Evolutionary conservation across 306 rosid species (phyloP), one percentile per base, ranked within the genome.

Genomic region (Fragaria ananassa): DNA sequence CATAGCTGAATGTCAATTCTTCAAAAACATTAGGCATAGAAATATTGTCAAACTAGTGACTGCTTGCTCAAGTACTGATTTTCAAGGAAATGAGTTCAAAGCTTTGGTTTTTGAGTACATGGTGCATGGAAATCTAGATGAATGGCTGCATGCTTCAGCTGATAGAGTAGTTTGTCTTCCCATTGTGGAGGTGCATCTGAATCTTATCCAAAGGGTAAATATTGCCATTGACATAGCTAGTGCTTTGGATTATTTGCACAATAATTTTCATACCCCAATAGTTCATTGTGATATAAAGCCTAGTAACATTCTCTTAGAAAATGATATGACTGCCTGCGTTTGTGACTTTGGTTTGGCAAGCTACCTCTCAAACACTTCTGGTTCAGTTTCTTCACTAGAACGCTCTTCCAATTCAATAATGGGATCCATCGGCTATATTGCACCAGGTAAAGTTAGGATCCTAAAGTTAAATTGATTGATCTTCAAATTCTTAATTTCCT

Each of bases 31-130:
- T 9, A 56, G 78, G 74, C 78, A 81, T 31, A 21, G 78, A 3
- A 81, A 81, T 39, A 57, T 81, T 18, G 74, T 71, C 70, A 76
- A 27, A 27, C 39, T 76, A 15, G 15, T 71, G 47, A 63, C 78
- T 0, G 69, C 64, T 1, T 81, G 84, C 29, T 13, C 82, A 79
- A 21, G 57, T 5, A 13, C 0, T 56, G 62, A 56, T 56, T 56
- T n/a, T 21, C 62, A 56, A 21, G 62, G 31, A 1, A 68, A 68
- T 0, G 21, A 44, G 0, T 68, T 68, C 13, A 44, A 68, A 68
- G 72, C 72, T 68, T 3, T 68, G 54, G 37, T 68, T 6, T 68
- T 42, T 2, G 72, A 68, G 10, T 68, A 13, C 54, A 44, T 13
- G 54, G 0, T 42, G 12, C 34, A 72, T 14, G 78, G 82, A 8